Conservation (phyloP, 2,329 filamentous ascomycete genomes). For the Aspergillus costaricaensis region DNA sequence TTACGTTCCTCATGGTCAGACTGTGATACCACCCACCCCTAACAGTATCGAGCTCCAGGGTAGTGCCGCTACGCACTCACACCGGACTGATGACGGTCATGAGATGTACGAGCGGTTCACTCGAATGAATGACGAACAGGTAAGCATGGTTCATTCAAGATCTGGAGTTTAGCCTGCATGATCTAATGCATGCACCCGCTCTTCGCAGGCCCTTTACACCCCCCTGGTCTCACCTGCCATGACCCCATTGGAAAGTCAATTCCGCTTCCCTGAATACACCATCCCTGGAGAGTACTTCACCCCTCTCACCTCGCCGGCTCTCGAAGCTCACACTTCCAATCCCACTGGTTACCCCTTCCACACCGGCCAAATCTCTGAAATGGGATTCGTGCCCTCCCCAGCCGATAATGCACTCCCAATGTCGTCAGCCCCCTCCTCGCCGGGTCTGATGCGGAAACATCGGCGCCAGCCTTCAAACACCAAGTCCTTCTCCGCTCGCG, state of each 20-base stretch:
- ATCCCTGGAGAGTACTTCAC: constrained; percentile 53
- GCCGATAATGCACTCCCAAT: constrained; percentile 41
- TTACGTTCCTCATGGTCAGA: constrained; percentile 34
- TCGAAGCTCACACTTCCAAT: constrained; percentile 48
- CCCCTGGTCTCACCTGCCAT: constrained; percentile 54
- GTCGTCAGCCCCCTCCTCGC: constrained; percentile 36
- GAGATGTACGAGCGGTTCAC: constrained; percentile 49
- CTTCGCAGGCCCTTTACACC: constrained; percentile 49
- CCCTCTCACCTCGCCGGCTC: constrained; percentile 53
- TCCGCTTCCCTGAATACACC: constrained; percentile 50
- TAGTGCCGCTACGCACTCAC: constrained; percentile 42
- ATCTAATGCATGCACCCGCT: constrained; percentile 20
- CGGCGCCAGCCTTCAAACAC: constrained; percentile 42
- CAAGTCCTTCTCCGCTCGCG: constrained; percentile 35
- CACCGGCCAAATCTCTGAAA: constrained; percentile 39
- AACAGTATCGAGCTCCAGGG: constrained; percentile 53
- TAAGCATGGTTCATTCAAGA: constrained; percentile 23
- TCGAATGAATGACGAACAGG: constrained; percentile 48
- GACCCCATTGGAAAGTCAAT: constrained; percentile 51
- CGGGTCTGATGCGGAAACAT: constrained; percentile 40
- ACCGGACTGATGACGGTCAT: constrained; percentile 42
- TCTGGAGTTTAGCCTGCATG: constrained; percentile 3
- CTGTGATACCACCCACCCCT: constrained; percentile 50
- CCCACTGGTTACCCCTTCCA: constrained; percentile 39
- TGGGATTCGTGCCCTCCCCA: constrained; percentile 45